Evolutionary conservation across 352 stramenopile species (phyloP).

Genomic region (Thraustotheca clavata): DNA sequence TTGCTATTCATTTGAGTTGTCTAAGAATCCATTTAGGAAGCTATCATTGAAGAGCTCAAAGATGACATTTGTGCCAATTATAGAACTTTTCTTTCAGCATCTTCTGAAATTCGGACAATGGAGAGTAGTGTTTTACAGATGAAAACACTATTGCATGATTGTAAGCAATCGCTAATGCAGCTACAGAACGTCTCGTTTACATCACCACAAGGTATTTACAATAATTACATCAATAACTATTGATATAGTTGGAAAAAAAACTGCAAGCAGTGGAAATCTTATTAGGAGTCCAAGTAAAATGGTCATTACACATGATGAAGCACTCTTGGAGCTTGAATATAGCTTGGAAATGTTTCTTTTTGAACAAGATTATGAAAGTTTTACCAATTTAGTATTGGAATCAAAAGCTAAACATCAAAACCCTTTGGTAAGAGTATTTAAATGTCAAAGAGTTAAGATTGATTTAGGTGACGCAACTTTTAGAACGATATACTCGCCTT

Average conservation of each 20-base stretch:
- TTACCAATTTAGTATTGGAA: background rate
- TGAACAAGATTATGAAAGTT: constrained; percentile 20
- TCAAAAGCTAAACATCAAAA: background rate
- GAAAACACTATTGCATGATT: constrained; percentile 63
- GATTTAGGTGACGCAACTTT: background rate
- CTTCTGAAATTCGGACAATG: constrained; percentile 71
- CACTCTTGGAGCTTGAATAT: constrained; percentile 1
- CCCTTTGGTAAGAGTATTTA: background rate
- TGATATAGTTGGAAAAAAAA: background rate
- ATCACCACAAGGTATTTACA: background rate
- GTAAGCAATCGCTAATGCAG: constrained; percentile 52
- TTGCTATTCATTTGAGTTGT: background rate
- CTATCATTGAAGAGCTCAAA: constrained; percentile 77
- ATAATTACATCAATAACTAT: background rate
- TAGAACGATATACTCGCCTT: constrained; percentile 25
- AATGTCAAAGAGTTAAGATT: background rate
- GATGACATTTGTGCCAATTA: constrained; percentile 78
- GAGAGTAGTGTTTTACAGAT: constrained; percentile 78
- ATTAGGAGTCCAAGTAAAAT: background rate
- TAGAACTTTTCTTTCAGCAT: constrained; percentile 63
- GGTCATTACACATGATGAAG: background rate
- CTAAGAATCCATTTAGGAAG: constrained; percentile 32
- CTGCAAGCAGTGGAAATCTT: background rate
- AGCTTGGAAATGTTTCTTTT: constrained; percentile 20
- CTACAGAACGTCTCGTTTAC: constrained; percentile 39